Base-by-base conservation (phyloP, 2,329 filamentous ascomycete genomes). In the Ceratocystis papillata region DNA sequence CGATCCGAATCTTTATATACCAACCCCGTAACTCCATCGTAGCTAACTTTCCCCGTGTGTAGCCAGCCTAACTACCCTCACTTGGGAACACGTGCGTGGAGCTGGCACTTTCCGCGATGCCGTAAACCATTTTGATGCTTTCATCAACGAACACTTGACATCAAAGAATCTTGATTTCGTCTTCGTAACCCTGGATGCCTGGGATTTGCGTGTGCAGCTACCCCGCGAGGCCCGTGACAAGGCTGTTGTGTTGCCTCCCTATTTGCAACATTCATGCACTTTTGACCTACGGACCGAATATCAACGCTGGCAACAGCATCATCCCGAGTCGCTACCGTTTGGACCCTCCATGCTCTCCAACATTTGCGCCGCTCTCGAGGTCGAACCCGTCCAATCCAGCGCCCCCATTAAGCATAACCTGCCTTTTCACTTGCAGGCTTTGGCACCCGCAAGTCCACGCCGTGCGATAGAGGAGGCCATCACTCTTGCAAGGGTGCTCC, bases 391-490 rank as follows among this genome's bases (percentile, higher is more conserved):
- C 46, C 92, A 97, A 78, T 93, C 92, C 10, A 97, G 92, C 73
- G 93, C 94, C 66, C 94, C 94, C 57, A 97, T 99, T 79, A 99
- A 97, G 78, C 94, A 97, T 76, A 97, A 97, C 75, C 83, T 99
- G 48, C 94, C 94, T 10, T 99, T 99, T 79, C 94, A 99, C 75
- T 81, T 99, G 69, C 94, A 99, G 79, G 93, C 94, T 12, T 81
- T 99, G 69, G 94, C 94, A 62, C 94, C 94, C 55, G 93, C 94
- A 30, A 97, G 93, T 62, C 94, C 94, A 66, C 89, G 94, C 69
- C 89, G 94, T 72, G 94, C 94, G 59, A 96, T 99, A 87, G 94
- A 99, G 76, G 94, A 99, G 78, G 90, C 94, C 33, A 87, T 99
- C 68, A 99, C 94, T 3, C 82, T 99, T 69, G 89, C 94, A 68